A percentile compares a stretch with the other conserved stretches of the same genome.
These are phyloP conservation scores for Salix dunnii DNA, from an alignment of 345 rosid genomes.

Conservation along the genomic window DNA sequence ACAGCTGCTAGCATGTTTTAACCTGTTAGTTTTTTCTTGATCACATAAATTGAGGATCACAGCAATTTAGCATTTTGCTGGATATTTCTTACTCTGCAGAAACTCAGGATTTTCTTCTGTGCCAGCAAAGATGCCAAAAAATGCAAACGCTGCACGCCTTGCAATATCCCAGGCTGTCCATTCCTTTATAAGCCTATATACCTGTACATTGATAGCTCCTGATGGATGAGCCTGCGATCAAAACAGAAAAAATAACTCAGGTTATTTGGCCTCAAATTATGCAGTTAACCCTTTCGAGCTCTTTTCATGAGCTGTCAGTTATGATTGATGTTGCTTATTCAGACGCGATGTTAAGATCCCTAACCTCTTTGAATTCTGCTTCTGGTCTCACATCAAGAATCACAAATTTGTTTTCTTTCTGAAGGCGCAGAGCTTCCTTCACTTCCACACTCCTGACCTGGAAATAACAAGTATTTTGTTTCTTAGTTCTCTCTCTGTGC, in stretches of 20 bases:
- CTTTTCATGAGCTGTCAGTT: not conserved
- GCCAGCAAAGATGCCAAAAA: slow-evolving; percentile 93
- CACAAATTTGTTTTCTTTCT: slow-evolving; percentile 88
- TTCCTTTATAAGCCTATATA: slow-evolving; percentile 90
- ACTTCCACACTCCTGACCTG: slow-evolving; percentile 94
- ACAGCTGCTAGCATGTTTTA: slow-evolving; percentile 43
- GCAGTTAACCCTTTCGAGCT: not conserved
- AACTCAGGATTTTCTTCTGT: slow-evolving; percentile 98
- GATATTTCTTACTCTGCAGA: slow-evolving; percentile 44
- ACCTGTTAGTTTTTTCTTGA: not conserved
- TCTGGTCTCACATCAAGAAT: slow-evolving; percentile 96
- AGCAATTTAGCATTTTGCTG: slow-evolving; percentile 6
- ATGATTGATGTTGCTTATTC: not conserved
- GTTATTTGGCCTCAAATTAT: not conserved
- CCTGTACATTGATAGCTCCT: slow-evolving; percentile 85
- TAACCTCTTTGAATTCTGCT: slow-evolving; percentile 86
- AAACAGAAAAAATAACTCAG: not conserved
- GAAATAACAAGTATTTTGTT: not conserved
- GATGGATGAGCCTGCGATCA: slow-evolving; percentile 67
- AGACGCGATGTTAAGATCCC: slow-evolving; percentile 13
- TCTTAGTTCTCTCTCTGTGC: not conserved
- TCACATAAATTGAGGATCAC: not conserved
- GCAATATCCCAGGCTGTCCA: slow-evolving; percentile 99
- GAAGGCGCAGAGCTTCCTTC: slow-evolving; percentile 93
- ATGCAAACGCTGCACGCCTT: slow-evolving; percentile 92